Percentiles rank a stretch among this genome's conserved stretches.
These are phyloP conservation scores for Panaeolus cyanescens DNA, from an alignment of 768 basidiomycete species.

Conservation along the genomic window DNA sequence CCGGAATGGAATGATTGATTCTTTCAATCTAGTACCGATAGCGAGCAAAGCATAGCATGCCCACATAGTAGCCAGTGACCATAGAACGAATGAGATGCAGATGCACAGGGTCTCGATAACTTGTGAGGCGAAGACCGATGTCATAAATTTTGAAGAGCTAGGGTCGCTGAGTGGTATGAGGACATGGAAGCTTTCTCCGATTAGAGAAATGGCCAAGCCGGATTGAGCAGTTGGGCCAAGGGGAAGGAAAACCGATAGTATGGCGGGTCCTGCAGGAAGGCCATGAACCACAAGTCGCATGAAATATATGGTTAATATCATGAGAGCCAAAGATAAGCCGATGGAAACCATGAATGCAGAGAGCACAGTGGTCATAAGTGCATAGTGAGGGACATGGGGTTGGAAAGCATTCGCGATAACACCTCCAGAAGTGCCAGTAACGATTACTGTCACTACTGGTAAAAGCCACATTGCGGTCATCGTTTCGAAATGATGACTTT, in stretches of 20 bases:
- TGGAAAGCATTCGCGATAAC: constrained; percentile 53
- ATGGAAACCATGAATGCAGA: constrained; percentile 58
- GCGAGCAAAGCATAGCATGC: constrained; percentile 56
- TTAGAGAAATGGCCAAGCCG: constrained; percentile 55
- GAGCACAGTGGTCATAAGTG: constrained; percentile 54
- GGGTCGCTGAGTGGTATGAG: constrained; percentile 33
- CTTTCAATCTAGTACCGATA: constrained; percentile 42
- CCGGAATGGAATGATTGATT: constrained; percentile 48
- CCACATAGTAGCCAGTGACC: constrained; percentile 69
- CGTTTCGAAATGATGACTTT: constrained; percentile 53
- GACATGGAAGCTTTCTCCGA: constrained; percentile 49
- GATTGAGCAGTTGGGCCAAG: constrained; percentile 75
- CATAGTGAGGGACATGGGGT: constrained; percentile 43
- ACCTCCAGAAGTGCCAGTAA: constrained; percentile 69
- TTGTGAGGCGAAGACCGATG: constrained; percentile 26
- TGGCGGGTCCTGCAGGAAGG: constrained; percentile 44
- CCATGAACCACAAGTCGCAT: constrained; percentile 60
- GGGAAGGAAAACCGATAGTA: constrained; percentile 71
- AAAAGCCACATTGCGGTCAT: constrained; percentile 74
- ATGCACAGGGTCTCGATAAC: constrained; percentile 48
- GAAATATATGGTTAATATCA: constrained; percentile 69
- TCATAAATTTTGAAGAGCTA: constrained; percentile 37
- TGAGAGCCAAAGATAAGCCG: constrained; percentile 60
- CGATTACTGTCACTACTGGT: constrained; percentile 73
- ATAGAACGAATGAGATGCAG: constrained; percentile 52